Evolutionary conservation across 805 yeast species (phyloP), one percentile per base, ranked within the genome.

Genomic region (Cyberlindnera maritima): DNA sequence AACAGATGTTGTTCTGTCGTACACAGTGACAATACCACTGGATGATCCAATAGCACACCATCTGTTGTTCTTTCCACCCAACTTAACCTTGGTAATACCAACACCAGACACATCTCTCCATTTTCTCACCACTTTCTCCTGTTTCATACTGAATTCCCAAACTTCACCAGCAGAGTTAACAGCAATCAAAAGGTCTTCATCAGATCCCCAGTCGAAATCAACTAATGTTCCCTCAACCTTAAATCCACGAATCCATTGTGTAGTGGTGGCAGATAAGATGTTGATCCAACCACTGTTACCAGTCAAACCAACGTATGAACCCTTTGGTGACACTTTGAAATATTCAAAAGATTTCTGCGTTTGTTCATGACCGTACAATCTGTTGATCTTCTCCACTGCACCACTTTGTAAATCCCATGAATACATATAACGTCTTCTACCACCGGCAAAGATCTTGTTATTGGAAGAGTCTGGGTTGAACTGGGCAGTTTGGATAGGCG

Each of bases 221-320:
- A 85, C 81, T 36, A 91, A 70, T 1, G 79, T 78, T 5, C 97
- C 98, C 62, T 94, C 97, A 26, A 90, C 77, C 64, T 92, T 92
- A 61, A 89, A 89, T 2, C 92, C 96, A 39, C 80, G 77, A 18
- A 88, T 63, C 86, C 94, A 91, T 57, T 87, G 90, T n/a, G 96
- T 95, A 0, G 88, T 84, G 7, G 70, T 58, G 2, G 94, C 85
- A 39, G 84, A 81, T 26, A 94, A 61, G 5, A 95, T 62, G 62
- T 92, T 92, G 51, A 94, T 75, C 94, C 96, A 92, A 29, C 99
- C 99, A 46, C 84, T 80, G 51, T 81, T 81, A 57, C 98, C 99
- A 33, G 79, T 72, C 40, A 94, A 68, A 2, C 89, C 96, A 31
- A 94, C 70, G 55, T 70, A 85, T 32, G 67, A 69, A 14, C 97